phyloP scores from a whole-genome alignment of 2,329 filamentous ascomycete genomes.

The Fusarium dimerum region DNA sequence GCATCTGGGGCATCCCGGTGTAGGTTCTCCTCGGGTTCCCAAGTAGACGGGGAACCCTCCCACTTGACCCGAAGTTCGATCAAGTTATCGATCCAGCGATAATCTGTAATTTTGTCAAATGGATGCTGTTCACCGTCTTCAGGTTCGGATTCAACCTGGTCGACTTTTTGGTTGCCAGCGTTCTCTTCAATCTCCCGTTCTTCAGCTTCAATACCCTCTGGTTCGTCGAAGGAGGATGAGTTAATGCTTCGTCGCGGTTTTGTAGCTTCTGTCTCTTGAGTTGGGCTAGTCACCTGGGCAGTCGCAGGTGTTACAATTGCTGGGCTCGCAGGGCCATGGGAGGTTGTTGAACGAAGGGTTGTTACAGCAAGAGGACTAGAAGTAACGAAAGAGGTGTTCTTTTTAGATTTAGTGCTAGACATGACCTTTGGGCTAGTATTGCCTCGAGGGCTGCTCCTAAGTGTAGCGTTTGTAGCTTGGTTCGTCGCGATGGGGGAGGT shows the following conservation, averaged over 20 bases:
- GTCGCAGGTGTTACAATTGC: no score
- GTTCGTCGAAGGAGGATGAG: no score
- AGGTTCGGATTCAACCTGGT: conserved; percentile 2
- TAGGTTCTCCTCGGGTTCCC: conserved; percentile 36
- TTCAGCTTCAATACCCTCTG: not conserved
- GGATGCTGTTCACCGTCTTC: conserved; percentile 5
- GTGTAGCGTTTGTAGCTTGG: conserved; percentile 7
- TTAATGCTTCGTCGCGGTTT: no score
- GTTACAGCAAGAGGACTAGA: not conserved
- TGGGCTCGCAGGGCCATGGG: no score
- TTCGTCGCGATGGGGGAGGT: not conserved
- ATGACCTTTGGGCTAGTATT: not conserved
- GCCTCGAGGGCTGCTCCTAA: not conserved
- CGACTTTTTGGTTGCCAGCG: not conserved
- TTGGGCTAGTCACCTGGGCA: no score
- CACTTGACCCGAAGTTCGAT: conserved; percentile 36
- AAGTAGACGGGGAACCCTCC: conserved; percentile 32
- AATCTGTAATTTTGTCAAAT: conserved; percentile 24
- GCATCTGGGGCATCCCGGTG: conserved; percentile 34
- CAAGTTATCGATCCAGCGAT: conserved; percentile 32
- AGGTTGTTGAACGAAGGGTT: no score
- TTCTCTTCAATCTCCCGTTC: not conserved
- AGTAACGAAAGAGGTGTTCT: not conserved
- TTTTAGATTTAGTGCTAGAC: not conserved
- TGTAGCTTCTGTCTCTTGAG: no score